phyloP scores from a whole-genome alignment of 768 basidiomycete species.

The Coprinopsis marcescibilis region DNA sequence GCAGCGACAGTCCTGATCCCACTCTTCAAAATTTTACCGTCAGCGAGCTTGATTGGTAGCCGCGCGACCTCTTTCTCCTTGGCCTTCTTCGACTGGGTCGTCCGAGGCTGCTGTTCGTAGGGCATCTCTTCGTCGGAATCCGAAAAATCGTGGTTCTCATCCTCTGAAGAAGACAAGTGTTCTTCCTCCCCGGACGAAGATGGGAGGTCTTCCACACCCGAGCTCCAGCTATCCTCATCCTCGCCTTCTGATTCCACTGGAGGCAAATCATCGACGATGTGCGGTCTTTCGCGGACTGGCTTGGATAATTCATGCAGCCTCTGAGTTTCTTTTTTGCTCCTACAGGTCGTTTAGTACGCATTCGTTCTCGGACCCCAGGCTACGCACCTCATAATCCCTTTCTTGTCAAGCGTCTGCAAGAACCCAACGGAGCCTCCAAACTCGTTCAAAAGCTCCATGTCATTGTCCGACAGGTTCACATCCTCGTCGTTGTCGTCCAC shows the following conservation, averaged over 20 bases:
- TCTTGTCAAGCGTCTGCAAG: slow-evolving; percentile 64
- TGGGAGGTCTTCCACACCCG: slow-evolving; percentile 25
- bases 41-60: slow-evolving; percentile 81
- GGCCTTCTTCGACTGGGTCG: slow-evolving; percentile 38
- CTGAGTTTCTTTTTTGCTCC: slow-evolving; percentile 82
- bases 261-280: slow-evolving; percentile 59
- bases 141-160: slow-evolving; percentile 23
- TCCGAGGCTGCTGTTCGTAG: slow-evolving; percentile 63
- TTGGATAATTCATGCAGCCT: slow-evolving; percentile 64
- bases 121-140: slow-evolving; percentile 70
- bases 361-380: background rate
- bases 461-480: slow-evolving; percentile 60
- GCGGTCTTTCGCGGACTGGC: slow-evolving; percentile 37
- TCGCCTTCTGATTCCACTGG: slow-evolving; percentile 64
- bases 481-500: slow-evolving; percentile 34
- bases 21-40: slow-evolving; percentile 68
- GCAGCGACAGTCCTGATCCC: slow-evolving; percentile 27
- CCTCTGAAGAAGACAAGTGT: slow-evolving; percentile 13
- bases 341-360: slow-evolving; percentile 22
- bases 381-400: slow-evolving; percentile 73
- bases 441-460: slow-evolving; percentile 58
- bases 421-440: slow-evolving; percentile 63
- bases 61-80: slow-evolving; percentile 46
- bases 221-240: slow-evolving; percentile 34
- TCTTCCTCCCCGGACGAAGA: slow-evolving; percentile 27